Conservation (phyloP, 2,329 filamentous ascomycete genomes). For the Venturia carpophila region DNA sequence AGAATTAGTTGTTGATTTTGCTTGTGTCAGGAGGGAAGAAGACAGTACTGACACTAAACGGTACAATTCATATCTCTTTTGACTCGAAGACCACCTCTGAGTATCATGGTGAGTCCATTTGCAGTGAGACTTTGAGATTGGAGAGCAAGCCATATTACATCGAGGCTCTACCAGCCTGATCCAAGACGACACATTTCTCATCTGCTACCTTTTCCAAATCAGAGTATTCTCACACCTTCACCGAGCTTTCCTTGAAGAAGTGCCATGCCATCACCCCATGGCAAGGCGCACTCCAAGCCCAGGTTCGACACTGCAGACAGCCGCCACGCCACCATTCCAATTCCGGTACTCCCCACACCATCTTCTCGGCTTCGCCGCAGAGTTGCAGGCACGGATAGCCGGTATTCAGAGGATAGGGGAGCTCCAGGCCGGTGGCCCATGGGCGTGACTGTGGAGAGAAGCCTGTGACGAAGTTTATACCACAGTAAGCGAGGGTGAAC, state of each 20-base stretch:
- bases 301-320: neutral
- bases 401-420: neutral
- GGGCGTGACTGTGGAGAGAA: neutral
- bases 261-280: neutral
- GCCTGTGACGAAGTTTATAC: neutral
- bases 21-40: neutral
- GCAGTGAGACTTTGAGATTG: neutral
- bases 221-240: neutral
- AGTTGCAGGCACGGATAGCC: neutral
- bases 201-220: neutral
- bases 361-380: neutral
- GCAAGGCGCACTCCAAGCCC: slow-evolving; percentile 3
- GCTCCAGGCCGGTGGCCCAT: neutral
- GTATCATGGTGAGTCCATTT: neutral
- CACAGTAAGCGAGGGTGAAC: neutral
- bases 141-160: neutral
- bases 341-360: neutral
- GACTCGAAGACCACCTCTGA: neutral
- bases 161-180: neutral
- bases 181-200: neutral
- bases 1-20: neutral
- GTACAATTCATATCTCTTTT: too few species aligned
- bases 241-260: neutral
- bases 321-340: neutral
- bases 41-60: too few species aligned